phyloP scores from a whole-genome alignment of 2,329 filamentous ascomycete species.

The Apiospora koreana region DNA sequence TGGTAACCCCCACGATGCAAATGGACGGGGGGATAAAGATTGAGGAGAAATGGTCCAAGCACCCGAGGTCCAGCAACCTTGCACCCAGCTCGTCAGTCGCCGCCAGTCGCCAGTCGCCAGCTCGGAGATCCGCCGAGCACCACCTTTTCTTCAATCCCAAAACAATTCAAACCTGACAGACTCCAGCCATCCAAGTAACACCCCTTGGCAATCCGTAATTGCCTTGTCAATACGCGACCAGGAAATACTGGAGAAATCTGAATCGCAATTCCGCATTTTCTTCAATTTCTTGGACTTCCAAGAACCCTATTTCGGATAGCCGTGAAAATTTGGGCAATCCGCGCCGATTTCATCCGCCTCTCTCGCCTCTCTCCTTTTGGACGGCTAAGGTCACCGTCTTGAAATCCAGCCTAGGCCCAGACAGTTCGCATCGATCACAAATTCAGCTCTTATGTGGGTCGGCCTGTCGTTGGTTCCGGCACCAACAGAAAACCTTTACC shows the following conservation, averaged over 20 bases:
- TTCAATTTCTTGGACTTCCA: neutral
- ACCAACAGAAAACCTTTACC: constrained; percentile 5
- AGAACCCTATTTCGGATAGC: neutral
- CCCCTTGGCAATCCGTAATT: neutral
- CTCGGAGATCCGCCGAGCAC: constrained; percentile 9
- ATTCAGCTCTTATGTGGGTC: neutral
- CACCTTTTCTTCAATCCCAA: neutral
- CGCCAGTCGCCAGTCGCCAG: no score
- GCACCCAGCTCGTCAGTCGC: no score
- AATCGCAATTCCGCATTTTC: neutral
- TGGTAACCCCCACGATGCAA: constrained; percentile 5
- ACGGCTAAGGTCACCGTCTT: neutral
- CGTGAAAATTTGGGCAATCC: neutral
- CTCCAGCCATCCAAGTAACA: neutral
- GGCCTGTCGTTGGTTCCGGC: neutral
- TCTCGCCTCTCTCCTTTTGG: no score
- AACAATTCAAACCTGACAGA: neutral
- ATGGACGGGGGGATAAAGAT: neutral
- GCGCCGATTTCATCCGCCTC: neutral
- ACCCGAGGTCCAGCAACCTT: neutral
- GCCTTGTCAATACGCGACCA: neutral
- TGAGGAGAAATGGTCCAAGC: constrained; percentile 8
- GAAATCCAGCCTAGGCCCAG: neutral
- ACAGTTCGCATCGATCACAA: neutral
- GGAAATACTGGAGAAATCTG: neutral